Percentiles rank a stretch among this genome's conserved stretches.
Evolutionary conservation across 768 basidiomycete genomes (phyloP).

Genomic region (Collybia sp.): DNA sequence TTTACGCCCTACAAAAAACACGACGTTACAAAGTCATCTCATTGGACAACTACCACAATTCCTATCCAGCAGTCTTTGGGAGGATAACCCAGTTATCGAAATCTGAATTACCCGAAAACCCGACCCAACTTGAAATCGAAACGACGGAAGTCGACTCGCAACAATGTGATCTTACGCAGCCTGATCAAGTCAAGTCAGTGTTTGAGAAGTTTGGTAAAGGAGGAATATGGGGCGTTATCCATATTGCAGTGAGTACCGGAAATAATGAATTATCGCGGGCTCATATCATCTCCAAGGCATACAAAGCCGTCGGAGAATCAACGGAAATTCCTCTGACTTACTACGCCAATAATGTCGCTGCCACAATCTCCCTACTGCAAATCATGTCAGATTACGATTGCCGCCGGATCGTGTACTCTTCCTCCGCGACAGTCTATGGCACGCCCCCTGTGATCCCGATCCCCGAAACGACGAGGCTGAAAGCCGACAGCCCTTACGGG

Average conservation of each 20-base stretch:
- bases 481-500: slow-evolving; percentile 92
- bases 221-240: slow-evolving; percentile 95
- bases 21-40: slow-evolving; percentile 90
- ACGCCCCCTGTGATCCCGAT: slow-evolving; percentile 91
- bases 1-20: slow-evolving; percentile 80
- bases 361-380: slow-evolving; percentile 82
- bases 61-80: slow-evolving; percentile 66
- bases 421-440: slow-evolving; percentile 97
- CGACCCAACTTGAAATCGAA: slow-evolving; percentile 64
- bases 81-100: slow-evolving; percentile 80
- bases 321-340: slow-evolving; percentile 90
- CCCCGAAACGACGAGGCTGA: slow-evolving; percentile 82
- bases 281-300: slow-evolving; percentile 50
- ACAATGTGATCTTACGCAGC: slow-evolving; percentile 70
- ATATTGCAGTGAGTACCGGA: slow-evolving; percentile 65
- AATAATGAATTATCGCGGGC: not conserved
- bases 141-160: slow-evolving; percentile 70
- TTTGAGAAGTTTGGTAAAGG: slow-evolving; percentile 85
- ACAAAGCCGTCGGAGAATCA: slow-evolving; percentile 98
- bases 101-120: slow-evolving; percentile 59
- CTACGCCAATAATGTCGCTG: slow-evolving; percentile 91
- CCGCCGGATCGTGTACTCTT: slow-evolving; percentile 91
- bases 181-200: slow-evolving; percentile 66
- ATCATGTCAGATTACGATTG: slow-evolving; percentile 83
- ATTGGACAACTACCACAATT: slow-evolving; percentile 95